Base-by-base conservation (phyloP, 495 filamentous ascomycete species). In the Penicillium fimorum region DNA sequence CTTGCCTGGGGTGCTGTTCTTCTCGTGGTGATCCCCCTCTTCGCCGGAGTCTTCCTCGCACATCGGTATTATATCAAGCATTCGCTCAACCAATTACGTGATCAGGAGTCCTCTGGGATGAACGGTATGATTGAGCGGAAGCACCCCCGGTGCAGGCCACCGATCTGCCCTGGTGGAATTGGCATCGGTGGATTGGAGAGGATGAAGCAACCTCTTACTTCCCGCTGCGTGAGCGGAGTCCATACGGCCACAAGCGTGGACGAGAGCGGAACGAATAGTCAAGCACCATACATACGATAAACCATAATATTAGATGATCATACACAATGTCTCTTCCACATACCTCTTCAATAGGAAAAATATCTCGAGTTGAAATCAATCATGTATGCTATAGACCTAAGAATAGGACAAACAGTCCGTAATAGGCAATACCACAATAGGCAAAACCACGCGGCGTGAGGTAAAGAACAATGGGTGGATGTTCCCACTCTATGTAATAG, bases 141-240 rank as follows among this genome's bases (percentile, higher is more conserved):
- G 50, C 35, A 54, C 20, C 25, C 48, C 50, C 51, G 3, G 6
- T 18, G 7, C 49, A 25, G 2, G 32, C 53, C 24, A 47, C 18
- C 13, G 49, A 51, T 22, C 53, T 62, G 13, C 60, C 69, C 24
- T 76, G 74, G 74, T 77, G 72, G 74, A 58, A 70, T 57, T 73
- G 62, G 67, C 65, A 62, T 6, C 60, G 70, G 60, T 74, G 72
- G 72, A 59, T 42, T 13, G 47, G 43, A 17, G 18, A 50, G 7
- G 41, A 44, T 27, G 65, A 70, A 32, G 49, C 45, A 20, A 22
- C 59, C n/a, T 59, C 53, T 3, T 75, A 75, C 52, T 66, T 68
- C 46, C 65, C 72, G 9, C 57, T 77, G 49, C 35, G 51, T 9
- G 70, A 73, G 53, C 65, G 61, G 49, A 57, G 49, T 50, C 50